Evolutionary conservation across 1,284 basidiomycete genomes (phyloP), one percentile per base, ranked within the genome.

Genomic region (Ceratobasidium sp.): DNA sequence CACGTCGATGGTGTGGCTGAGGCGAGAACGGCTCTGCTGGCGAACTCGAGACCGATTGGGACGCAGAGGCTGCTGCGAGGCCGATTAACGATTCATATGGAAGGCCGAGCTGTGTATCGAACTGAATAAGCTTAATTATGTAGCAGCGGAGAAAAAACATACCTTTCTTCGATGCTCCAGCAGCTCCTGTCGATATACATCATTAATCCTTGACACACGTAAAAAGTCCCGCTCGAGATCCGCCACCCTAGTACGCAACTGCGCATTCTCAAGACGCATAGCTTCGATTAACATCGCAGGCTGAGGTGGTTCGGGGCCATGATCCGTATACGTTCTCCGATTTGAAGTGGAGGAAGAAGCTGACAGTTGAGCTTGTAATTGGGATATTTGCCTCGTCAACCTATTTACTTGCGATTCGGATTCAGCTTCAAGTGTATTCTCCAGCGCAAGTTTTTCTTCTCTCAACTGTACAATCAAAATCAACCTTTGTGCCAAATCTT

Each of bases 361-460:
- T 6, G 75, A 57, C 57, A 80, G 81, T 61, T 84, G 83, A 67
- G 83, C 83, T 46, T 85, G 86, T 78, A 94, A 82, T 2, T 88
- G 89, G n/a, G 89, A 87, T 40, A 95, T 86, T 83, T 94, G 92
- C 62, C 93, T 85, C 42, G 90, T 90, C 56, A 94, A 86, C 73
- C 90, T 86, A 81, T 94, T 93, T 76, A 94, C 93, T 84, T 94
- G 92, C 17, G 88, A 90, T 83, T 95, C 93, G 17, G 89, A 92
- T 83, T 94, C 93, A 9, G 92, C 93, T 83, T 95, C 93, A 28
- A 93, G 88, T 1, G 87, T 88, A 82, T 94, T 94, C 83, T 94
- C 93, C 44, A 94, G 86, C n/a, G 90, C 89, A 64, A 94, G 92
- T 83, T 95, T 95, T 84, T 95, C 93, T 82, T 94, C 92, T 61